Percentiles rank a stretch among this genome's conserved stretches.
Evolutionary conservation across 495 filamentous ascomycete genomes (phyloP).

Genomic region (Aspergillus wentii): DNA sequence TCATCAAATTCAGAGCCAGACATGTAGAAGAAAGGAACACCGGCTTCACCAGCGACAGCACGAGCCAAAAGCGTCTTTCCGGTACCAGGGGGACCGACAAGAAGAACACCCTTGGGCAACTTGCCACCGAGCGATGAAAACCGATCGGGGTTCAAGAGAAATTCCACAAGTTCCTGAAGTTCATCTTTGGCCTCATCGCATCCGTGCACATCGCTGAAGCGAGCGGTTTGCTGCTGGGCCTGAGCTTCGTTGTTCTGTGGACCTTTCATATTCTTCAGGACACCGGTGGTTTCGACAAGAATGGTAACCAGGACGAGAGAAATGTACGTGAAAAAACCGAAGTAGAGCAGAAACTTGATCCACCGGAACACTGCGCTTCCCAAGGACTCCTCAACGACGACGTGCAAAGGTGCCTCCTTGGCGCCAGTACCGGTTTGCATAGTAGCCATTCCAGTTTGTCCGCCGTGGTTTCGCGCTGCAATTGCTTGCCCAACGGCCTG

Average conservation of each 20-base stretch:
- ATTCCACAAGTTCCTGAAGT: conserved; percentile 93
- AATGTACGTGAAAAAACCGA: conserved; percentile 70
- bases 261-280: conserved; percentile 72
- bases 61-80: conserved; percentile 97
- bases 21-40: conserved; percentile 99
- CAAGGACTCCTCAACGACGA: conserved; percentile 90
- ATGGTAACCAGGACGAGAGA: conserved; percentile 70
- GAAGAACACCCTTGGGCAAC: conserved; percentile 90
- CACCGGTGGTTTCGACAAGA: conserved; percentile 69
- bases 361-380: conserved; percentile 78
- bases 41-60: conserved; percentile 93
- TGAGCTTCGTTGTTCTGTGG: conserved; percentile 74
- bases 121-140: conserved; percentile 93
- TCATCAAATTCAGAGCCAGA: conserved; percentile 98
- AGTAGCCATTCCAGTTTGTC: conserved; percentile 46
- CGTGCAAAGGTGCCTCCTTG: conserved; percentile 79
- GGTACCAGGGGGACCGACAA: conserved; percentile 94
- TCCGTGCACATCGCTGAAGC: conserved; percentile 92
- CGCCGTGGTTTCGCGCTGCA: conserved; percentile 66
- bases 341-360: conserved; percentile 79
- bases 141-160: conserved; percentile 83
- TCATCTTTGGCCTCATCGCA: conserved; percentile 99
- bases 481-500: conserved; percentile 86
- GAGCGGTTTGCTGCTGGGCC: conserved; percentile 81
- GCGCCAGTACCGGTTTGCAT: conserved; percentile 54